Evolutionary conservation across 306 rosid species (phyloP).

Genomic region (Cucurbita ficifolia): DNA sequence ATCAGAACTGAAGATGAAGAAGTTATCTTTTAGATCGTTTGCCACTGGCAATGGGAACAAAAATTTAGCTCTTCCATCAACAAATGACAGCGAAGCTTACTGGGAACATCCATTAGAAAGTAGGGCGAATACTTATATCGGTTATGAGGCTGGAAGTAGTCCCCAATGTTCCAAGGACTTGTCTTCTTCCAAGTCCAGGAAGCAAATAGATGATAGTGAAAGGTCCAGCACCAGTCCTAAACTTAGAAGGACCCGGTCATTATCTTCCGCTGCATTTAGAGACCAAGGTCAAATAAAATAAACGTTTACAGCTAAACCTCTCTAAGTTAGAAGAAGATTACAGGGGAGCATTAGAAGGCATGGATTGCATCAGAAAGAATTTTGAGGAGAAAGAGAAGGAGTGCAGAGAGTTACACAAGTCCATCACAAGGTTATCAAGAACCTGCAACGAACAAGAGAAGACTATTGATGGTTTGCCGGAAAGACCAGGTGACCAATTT

Average conservation of each 20-base stretch:
- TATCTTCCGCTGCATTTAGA: constrained; percentile 56
- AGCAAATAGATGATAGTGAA: constrained; percentile 32
- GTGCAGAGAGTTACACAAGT: constrained; percentile 67
- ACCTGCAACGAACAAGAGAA: constrained; percentile 87
- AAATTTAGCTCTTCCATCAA: constrained; percentile 26
- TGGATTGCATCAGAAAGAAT: constrained; percentile 37
- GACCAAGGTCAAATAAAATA: constrained; percentile 28
- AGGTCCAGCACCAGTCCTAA: constrained; percentile 33
- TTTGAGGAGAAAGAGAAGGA: constrained; percentile 72
- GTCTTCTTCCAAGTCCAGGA: constrained; percentile 29
- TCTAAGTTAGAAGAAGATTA: constrained; percentile 49
- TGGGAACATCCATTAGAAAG: constrained; percentile 43
- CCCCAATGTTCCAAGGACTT: constrained; percentile 17
- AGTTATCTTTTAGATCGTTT: constrained; percentile 4
- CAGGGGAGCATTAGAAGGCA: constrained; percentile 40
- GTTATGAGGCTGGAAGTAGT: constrained; percentile 23
- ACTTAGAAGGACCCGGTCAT: constrained; percentile 79
- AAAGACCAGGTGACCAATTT: constrained; percentile 34
- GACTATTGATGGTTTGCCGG: constrained; percentile 60
- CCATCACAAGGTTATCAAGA: constrained; percentile 56
- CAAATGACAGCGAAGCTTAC: constrained; percentile 28
- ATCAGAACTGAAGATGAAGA: constrained; percentile 4
- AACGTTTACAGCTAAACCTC: constrained; percentile 35
- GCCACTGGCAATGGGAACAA: constrained; percentile 24
- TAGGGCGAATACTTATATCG: constrained; percentile 22